Base-by-base conservation (phyloP, 306 rosid genomes). In the Herpetospermum pedunculosum region DNA sequence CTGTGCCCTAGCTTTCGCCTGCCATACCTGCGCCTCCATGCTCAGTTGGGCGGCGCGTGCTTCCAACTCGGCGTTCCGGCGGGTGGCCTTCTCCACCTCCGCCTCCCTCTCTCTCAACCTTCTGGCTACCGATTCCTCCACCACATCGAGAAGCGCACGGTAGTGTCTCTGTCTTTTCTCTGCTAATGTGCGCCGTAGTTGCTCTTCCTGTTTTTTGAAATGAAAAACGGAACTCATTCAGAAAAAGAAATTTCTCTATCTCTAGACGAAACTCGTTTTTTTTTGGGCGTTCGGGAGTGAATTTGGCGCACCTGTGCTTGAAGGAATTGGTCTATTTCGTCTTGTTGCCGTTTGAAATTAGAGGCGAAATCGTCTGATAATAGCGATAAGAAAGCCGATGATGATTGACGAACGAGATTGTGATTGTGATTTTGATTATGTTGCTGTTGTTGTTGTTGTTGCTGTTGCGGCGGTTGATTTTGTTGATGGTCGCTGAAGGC, bases 41-140 rank as follows among this genome's bases (percentile, higher is more conserved):
- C 79, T 82, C 8, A 94, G 92, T 34, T 91, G 91, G n/a, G 95
- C 92, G n/a, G 91, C 97, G 55, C 92, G 92, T 69, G 96, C 89
- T 47, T 94, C 97, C 53, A 94, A 68, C 83, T 94, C 99, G 0
- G 83, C 82, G 75, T 88, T 89, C 2, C 90, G 79, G 19, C 96
- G 88, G 55, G 85, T 77, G 9, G 91, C 97, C n/a, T 83, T 89
- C 67, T 89, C 88, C 6, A 91, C 62, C 55, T 91, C 96, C 1
- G 52, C 78, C 8, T 94, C 96, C 41, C 85, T 94, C 79, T 89
- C 96, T 35, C 88, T 84, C 72, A 94, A 53, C 23, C 85, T 72
- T 53, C 88, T 79, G 5, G 84, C 71, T 6, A 91, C 80, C 1
- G 96, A 62, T 69, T 87, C 92, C 65, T 91, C 96, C 75, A 89